A percentile compares a stretch with the other conserved stretches of the same genome.
Conservation (phyloP, 2,329 filamentous ascomycete genomes). For the Bipolaris bicolor region DNA sequence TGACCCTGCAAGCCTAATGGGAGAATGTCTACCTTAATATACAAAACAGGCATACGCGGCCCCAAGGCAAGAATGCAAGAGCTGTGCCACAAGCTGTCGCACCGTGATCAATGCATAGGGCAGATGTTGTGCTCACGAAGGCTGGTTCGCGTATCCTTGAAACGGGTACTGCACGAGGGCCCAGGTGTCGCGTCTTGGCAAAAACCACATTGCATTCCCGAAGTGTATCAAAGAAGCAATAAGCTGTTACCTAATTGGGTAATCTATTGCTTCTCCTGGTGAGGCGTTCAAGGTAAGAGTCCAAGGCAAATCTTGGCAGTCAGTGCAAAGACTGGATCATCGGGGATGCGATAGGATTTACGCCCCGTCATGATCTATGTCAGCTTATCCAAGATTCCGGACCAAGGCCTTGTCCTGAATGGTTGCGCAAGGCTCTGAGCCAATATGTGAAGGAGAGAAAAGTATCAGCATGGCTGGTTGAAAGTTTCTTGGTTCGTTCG, state of each 20-base stretch:
- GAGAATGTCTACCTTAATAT: conserved; percentile 21
- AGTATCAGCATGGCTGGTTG: background rate
- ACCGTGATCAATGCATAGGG: conserved; percentile 23
- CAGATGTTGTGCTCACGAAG: conserved; percentile 21
- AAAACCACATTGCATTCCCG: conserved; percentile 22
- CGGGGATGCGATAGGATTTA: background rate
- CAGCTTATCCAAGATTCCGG: background rate
- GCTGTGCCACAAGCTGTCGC: conserved; percentile 30
- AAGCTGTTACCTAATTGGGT: background rate
- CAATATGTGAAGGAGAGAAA: background rate
- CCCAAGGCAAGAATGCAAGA: conserved; percentile 19
- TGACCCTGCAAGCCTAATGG: background rate
- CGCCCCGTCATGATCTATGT: background rate
- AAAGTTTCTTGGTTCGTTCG: background rate
- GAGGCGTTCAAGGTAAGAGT: no score
- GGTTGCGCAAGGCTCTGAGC: background rate
- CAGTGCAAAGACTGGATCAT: background rate
- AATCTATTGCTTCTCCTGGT: background rate
- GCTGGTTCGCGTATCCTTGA: conserved; percentile 29
- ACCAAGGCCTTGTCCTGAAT: no score
- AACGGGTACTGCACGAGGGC: conserved; percentile 38
- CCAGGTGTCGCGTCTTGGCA: conserved; percentile 31
- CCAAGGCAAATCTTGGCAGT: background rate
- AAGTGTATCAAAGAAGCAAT: conserved; percentile 2
- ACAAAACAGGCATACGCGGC: conserved; percentile 29